Evolutionary conservation across 2,329 filamentous ascomycete species (phyloP), one percentile per base, ranked within the genome.

Genomic region (Lomentospora prolificans): DNA sequence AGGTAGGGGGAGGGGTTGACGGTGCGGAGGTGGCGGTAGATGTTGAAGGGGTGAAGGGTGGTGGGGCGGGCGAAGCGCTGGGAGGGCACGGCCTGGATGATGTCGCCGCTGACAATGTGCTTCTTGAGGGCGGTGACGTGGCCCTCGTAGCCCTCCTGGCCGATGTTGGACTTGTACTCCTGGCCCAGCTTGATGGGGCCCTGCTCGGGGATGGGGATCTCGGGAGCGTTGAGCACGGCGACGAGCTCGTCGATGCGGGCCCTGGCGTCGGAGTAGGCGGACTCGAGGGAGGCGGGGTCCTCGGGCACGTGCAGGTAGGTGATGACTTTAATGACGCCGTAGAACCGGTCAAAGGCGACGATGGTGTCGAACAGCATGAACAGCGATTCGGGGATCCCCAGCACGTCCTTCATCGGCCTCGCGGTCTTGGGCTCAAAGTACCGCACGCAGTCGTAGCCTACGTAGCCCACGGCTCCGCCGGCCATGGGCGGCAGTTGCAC

Each of bases 401-500:
- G 79, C 28, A 95, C 80, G 70, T 99, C 94, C 70, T 94, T 86
- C 76, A 96, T 83, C 2, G 89, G 83, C 52, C 90, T 82, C 25
- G 85, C 85, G n/a, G 94, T 97, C 78, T 91, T 95, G 59, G 94
- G 94, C 76, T 99, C 94, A 63, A 99, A 99, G 72, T 97, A 97
- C 66, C 86, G 85, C 64, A 99, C 89, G 70, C 94, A 99, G 69
- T 99, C 94, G 67, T 99, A 99, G 55, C 91, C 91, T 4, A 97
- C 90, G 69, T 97, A 99, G 58, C 94, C 94, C 64, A 99, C 90
- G 10, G 91, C 94, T 52, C 94, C 94, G 41, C 91, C 94, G 0
- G 89, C 89, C 72, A 99, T 75, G 25, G 89, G 88, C 53, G 94
- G 94, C 36, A 99, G 78, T 64, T 81, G 81, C 64, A 97, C 74